Conservation (phyloP, 495 filamentous ascomycete species). For the Xylaria castorea region DNA sequence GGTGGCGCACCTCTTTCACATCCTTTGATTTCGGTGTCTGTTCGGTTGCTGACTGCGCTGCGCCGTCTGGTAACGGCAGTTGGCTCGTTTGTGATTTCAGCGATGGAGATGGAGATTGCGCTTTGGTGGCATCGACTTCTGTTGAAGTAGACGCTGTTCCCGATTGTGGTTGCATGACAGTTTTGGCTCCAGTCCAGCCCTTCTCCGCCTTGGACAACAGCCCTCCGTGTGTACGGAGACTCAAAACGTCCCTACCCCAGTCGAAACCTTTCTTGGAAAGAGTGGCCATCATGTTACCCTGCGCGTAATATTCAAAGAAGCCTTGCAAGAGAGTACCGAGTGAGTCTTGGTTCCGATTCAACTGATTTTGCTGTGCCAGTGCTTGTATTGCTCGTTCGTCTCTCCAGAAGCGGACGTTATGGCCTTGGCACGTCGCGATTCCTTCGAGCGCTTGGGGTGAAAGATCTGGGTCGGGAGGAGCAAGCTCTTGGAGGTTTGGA, state of each 20-base stretch:
- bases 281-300: slow-evolving; percentile 52
- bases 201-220: slow-evolving; percentile 72
- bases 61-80: slow-evolving; percentile 4
- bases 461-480: slow-evolving; percentile 49
- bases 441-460: slow-evolving; percentile 49
- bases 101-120: slow-evolving; percentile 22
- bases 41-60: background rate
- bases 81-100: background rate
- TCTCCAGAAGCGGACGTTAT: slow-evolving; percentile 70
- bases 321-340: slow-evolving; percentile 71
- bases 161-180: slow-evolving; percentile 46
- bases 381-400: slow-evolving; percentile 66
- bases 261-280: slow-evolving; percentile 60
- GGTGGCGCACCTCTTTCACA: slow-evolving; percentile 70
- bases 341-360: slow-evolving; percentile 66
- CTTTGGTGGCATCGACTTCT: slow-evolving; percentile 30
- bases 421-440: slow-evolving; percentile 58
- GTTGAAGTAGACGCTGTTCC: slow-evolving; percentile 21
- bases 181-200: slow-evolving; percentile 77
- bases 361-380: slow-evolving; percentile 54
- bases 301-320: slow-evolving; percentile 84
- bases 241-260: slow-evolving; percentile 75
- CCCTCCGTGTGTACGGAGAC: slow-evolving; percentile 72
- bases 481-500: slow-evolving; percentile 73
- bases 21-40: slow-evolving; percentile 36